Evolutionary conservation across 225 moss, liverwort and hornwort species (phyloP).

Genomic region (Physcomitrium patens): DNA sequence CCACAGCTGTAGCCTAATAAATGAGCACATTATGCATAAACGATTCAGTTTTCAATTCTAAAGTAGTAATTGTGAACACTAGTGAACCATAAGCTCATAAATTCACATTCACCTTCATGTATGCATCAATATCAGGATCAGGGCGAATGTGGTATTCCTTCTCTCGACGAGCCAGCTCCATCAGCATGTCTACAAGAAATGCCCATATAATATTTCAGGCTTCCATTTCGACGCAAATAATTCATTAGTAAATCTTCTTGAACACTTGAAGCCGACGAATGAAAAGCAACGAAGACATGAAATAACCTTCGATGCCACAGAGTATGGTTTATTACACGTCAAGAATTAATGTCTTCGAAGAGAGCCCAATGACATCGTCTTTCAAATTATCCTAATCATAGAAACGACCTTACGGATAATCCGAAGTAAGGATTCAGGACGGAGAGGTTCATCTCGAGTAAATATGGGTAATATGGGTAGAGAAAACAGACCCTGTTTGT

Average conservation of each 20-base stretch:
- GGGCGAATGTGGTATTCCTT: conserved; percentile 70
- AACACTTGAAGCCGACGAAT: background rate
- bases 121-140: conserved; percentile 83
- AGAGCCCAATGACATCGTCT: background rate
- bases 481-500: conserved; percentile 56
- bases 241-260: background rate
- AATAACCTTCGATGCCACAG: background rate
- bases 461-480: background rate
- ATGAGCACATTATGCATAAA: background rate
- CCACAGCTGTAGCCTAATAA: conserved; percentile 49
- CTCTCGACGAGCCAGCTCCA: conserved; percentile 76
- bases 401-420: background rate
- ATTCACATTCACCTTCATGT: conserved; percentile 71
- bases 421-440: background rate
- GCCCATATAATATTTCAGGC: background rate
- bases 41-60: background rate
- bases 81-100: background rate
- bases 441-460: background rate
- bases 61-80: background rate
- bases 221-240: background rate
- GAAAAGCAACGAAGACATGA: background rate
- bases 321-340: background rate
- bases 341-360: background rate
- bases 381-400: background rate
- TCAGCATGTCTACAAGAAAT: conserved; percentile 63